Evolutionary conservation across 179 eudicot species (phyloP).

Genomic region (Heliamphora pulchella): DNA sequence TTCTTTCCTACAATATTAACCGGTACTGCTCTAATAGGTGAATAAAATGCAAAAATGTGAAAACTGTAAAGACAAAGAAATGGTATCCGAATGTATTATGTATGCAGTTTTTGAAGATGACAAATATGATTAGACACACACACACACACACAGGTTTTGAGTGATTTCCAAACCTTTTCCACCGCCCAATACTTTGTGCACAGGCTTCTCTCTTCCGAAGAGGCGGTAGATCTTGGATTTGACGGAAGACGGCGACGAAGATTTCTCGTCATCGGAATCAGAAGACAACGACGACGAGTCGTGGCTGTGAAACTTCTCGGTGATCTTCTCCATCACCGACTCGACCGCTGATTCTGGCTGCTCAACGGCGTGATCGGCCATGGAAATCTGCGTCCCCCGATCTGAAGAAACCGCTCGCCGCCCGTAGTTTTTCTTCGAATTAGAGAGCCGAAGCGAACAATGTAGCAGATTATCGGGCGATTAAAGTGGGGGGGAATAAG

Average conservation of each 20-base stretch:
- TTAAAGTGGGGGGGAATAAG: background rate
- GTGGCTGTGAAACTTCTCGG: constrained; percentile 42
- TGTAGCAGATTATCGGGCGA: background rate
- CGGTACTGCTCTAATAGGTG: no score
- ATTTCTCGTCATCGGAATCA: constrained; percentile 47
- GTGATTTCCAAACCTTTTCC: constrained; percentile 55
- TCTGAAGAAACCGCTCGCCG: background rate
- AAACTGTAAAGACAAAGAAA: no score
- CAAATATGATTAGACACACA: no score
- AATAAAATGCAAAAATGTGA: no score
- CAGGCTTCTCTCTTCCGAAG: constrained; percentile 76
- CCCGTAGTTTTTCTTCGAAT: background rate
- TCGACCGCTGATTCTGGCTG: constrained; percentile 20
- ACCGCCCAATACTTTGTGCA: constrained; percentile 75
- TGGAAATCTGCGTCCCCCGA: constrained; percentile 15
- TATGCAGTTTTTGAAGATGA: no score
- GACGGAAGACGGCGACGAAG: constrained; percentile 32
- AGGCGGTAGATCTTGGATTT: constrained; percentile 63
- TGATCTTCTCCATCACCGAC: constrained; percentile 46
- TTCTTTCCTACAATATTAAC: no score
- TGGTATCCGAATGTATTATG: no score
- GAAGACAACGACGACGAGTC: constrained; percentile 35
- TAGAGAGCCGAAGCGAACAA: background rate
- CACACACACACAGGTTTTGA: background rate
- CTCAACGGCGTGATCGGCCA: constrained; percentile 39